Evolutionary conservation across 768 basidiomycete genomes (phyloP).

Genomic region (Leucocoprinus birnbaumii): DNA sequence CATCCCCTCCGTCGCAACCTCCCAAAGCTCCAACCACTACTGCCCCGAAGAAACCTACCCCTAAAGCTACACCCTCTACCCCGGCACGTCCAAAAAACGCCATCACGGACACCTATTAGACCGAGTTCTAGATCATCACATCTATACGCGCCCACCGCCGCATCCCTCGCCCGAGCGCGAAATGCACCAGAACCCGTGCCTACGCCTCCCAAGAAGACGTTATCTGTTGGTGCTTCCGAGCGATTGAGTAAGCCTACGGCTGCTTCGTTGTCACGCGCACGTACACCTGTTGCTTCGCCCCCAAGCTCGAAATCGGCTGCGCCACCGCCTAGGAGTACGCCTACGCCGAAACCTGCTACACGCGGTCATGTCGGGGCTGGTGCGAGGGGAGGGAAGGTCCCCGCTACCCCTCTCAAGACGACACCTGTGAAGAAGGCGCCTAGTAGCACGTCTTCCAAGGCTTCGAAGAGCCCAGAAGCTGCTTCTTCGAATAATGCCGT

Average conservation of each 20-base stretch:
- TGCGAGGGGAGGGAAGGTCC: not conserved
- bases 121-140: conserved; percentile 45
- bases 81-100: conserved; percentile 34
- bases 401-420: not conserved
- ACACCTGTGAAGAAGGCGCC: not conserved
- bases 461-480: not conserved
- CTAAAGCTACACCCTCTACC: conserved; percentile 25
- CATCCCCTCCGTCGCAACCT: conserved; percentile 20
- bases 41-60: conserved; percentile 16
- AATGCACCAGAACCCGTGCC: conserved; percentile 45
- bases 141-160: conserved; percentile 80
- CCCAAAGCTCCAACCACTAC: conserved; percentile 33
- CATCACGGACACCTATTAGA: not conserved
- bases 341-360: conserved; percentile 13
- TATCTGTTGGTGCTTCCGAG: conserved; percentile 54
- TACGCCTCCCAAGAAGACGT: conserved; percentile 51
- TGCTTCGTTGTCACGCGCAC: conserved; percentile 63
- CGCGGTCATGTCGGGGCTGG: not conserved
- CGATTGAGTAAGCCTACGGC: conserved; percentile 83
- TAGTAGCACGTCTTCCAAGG: not conserved
- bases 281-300: conserved; percentile 19
- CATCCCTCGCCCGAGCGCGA: conserved; percentile 71
- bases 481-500: not conserved
- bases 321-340: conserved; percentile 20
- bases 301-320: conserved; percentile 15